These are phyloP conservation scores for Suhomyces vadensis DNA, from an alignment of 805 yeast species.

Conservation along the genomic window DNA sequence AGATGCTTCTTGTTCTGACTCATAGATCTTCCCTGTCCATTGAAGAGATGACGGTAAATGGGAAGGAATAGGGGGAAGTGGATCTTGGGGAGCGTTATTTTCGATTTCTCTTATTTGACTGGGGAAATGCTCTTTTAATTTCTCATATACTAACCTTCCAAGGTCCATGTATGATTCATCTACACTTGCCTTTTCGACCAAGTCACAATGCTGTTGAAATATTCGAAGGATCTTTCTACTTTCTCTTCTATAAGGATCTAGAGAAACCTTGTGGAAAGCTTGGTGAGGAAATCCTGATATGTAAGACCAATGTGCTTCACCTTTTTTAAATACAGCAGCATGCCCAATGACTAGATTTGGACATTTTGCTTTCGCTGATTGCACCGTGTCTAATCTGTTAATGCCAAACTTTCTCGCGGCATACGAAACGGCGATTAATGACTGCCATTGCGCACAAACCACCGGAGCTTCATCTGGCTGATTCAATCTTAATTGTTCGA, in stretches of 20 bases:
- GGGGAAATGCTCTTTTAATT: slow-evolving; percentile 50
- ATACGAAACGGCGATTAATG: slow-evolving; percentile 86
- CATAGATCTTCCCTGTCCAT: slow-evolving; percentile 17
- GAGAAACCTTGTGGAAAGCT: slow-evolving; percentile 72
- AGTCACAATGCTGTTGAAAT: slow-evolving; percentile 59
- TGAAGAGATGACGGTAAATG: slow-evolving; percentile 31
- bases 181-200: slow-evolving; percentile 90
- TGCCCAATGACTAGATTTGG: slow-evolving; percentile 78
- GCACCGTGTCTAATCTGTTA: slow-evolving; percentile 69
- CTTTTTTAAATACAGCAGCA: slow-evolving; percentile 90
- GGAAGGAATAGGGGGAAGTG: slow-evolving; percentile 48
- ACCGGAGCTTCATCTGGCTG: slow-evolving; percentile 72
- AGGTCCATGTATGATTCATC: slow-evolving; percentile 91
- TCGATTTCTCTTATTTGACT: slow-evolving; percentile 10
- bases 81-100: slow-evolving; percentile 15
- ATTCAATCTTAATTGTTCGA: slow-evolving; percentile 76
- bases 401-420: slow-evolving; percentile 88
- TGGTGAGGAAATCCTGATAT: slow-evolving; percentile 59
- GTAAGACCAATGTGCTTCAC: slow-evolving; percentile 83
- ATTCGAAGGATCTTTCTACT: slow-evolving; percentile 74
- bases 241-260: slow-evolving; percentile 90
- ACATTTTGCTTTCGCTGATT: slow-evolving; percentile 71
- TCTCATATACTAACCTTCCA: slow-evolving; percentile 59
- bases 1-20: background rate
- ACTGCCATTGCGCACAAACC: slow-evolving; percentile 92